Base-by-base conservation (phyloP, 2,329 filamentous ascomycete species). In the Gyromitra esculenta region DNA sequence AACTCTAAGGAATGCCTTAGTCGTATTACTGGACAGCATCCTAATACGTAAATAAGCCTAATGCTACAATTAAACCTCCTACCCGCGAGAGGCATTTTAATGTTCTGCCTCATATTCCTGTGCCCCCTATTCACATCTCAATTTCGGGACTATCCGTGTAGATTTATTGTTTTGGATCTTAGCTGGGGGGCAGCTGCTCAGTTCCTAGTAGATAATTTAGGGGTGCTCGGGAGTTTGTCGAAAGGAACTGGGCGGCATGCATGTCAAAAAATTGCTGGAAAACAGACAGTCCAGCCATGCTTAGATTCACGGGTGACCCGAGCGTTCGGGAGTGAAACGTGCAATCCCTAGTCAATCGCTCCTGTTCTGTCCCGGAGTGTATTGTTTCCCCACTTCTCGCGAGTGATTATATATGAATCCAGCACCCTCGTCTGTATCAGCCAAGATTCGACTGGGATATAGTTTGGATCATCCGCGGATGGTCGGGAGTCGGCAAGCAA, bases 381-480 rank as follows among this genome's bases (percentile, higher is more conserved):
- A 35, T 21, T 39, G 5, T 11, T 39, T 50, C 37, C 45, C 5
- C 31, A 21, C 59, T n/a, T 13, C n/a, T 39, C 56, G 21, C 72
- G 65, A 75, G 72, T 75, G 72, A 75, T 71, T 63, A 64, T 71
- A 71, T 60, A 71, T 75, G 72, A 75, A 59, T 18, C 35, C 39
- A 54, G 25, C 25, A 63, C 37, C 35, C 45, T 21, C 21, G 41
- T 54, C 31, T 13, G 39, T 64, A 43, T 45, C 21, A 57, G 57
- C 65, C 41, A 75, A 75, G 59, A 31, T 45, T n/a, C 43, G n/a
- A 6, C 65, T 43, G 21, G 71, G 56, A 25, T 45, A 56, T 48
- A 45, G 37, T 45, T 41, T 39, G 39, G 48, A 31, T 31, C n/a
- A 62, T 25, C 35, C n/a, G 13, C 54, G 56, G 35, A 54, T 41